Evolutionary conservation across 495 filamentous ascomycete species (phyloP).

Genomic region (Penicillium pancosmium): DNA sequence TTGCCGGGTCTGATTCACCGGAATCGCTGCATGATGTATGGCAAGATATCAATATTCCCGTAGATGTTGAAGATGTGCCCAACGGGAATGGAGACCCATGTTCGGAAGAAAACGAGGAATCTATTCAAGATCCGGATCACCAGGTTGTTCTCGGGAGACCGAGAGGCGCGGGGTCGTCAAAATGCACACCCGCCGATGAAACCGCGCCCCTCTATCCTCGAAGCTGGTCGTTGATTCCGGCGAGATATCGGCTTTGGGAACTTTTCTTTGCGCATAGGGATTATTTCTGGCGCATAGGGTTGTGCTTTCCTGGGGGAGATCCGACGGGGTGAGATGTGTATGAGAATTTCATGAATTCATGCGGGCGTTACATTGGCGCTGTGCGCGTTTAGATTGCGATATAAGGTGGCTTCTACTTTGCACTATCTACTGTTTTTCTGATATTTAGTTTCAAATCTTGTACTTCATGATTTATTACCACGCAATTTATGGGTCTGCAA

Average conservation of each 20-base stretch:
- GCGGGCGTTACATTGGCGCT: background rate
- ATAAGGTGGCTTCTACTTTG: background rate
- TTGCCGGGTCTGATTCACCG: slow-evolving; percentile 50
- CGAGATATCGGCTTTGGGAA: slow-evolving; percentile 77
- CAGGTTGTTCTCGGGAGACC: slow-evolving; percentile 15
- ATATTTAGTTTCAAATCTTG: too few relatives aligned
- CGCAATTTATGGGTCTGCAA: too few relatives aligned
- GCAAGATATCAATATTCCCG: slow-evolving; percentile 15
- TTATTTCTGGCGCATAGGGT: slow-evolving; percentile 91
- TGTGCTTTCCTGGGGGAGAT: slow-evolving; percentile 87
- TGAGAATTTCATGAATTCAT: background rate
- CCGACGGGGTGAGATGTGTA: slow-evolving; percentile 38
- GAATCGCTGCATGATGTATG: slow-evolving; percentile 11
- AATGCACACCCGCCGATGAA: slow-evolving; percentile 19
- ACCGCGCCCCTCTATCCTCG: slow-evolving; percentile 23
- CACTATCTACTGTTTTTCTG: background rate
- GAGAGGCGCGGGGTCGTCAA: background rate
- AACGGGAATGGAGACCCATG: slow-evolving; percentile 4
- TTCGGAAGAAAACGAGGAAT: background rate
- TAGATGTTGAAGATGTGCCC: slow-evolving; percentile 5
- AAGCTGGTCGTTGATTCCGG: slow-evolving; percentile 53
- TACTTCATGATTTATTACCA: too few relatives aligned
- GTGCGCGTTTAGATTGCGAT: background rate
- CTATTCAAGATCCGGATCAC: background rate
- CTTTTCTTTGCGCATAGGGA: slow-evolving; percentile 94